Conservation (phyloP, 2,329 filamentous ascomycete genomes). For the Xylaria sp. region DNA sequence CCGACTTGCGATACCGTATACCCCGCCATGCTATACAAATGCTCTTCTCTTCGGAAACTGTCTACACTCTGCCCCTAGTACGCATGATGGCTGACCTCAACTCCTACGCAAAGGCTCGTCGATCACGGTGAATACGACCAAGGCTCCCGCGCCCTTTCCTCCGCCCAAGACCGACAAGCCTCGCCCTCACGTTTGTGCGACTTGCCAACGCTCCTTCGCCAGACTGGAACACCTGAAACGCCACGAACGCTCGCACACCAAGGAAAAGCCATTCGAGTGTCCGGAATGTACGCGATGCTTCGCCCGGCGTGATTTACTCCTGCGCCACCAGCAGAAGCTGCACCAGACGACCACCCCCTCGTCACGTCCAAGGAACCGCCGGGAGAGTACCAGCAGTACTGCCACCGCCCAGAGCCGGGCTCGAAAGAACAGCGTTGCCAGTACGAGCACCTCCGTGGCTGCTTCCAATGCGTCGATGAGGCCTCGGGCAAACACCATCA, state of each 20-base stretch:
- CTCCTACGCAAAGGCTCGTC: constrained; percentile 37
- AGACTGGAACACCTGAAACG: constrained; percentile 95
- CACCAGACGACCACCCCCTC: constrained; percentile 91
- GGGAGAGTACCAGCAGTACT: constrained; percentile 83
- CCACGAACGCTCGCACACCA: constrained; percentile 71
- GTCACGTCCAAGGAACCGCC: constrained; percentile 80
- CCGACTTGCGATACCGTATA: background rate
- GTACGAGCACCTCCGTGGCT: constrained; percentile 46
- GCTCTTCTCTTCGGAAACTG: background rate
- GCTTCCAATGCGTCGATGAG: constrained; percentile 67
- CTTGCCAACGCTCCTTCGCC: constrained; percentile 90
- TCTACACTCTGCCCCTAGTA: constrained; percentile 2
- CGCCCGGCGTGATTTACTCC: constrained; percentile 84
- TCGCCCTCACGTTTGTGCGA: constrained; percentile 88
- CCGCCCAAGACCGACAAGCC: constrained; percentile 97
- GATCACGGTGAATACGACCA: constrained; percentile 43
- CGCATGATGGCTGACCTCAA: constrained; percentile 25
- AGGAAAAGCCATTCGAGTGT: constrained; percentile 98
- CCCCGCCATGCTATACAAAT: constrained; percentile 9
- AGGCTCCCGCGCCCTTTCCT: constrained; percentile 55
- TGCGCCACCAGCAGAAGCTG: constrained; percentile 97
- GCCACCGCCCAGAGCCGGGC: constrained; percentile 71
- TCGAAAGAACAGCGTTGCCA: constrained; percentile 89
- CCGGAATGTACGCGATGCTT: constrained; percentile 94
- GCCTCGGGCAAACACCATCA: constrained; percentile 93